A percentile compares a stretch with the other conserved stretches of the same genome.
Conservation (phyloP, 2,329 filamentous ascomycete genomes). For the Cercospora sp. region DNA sequence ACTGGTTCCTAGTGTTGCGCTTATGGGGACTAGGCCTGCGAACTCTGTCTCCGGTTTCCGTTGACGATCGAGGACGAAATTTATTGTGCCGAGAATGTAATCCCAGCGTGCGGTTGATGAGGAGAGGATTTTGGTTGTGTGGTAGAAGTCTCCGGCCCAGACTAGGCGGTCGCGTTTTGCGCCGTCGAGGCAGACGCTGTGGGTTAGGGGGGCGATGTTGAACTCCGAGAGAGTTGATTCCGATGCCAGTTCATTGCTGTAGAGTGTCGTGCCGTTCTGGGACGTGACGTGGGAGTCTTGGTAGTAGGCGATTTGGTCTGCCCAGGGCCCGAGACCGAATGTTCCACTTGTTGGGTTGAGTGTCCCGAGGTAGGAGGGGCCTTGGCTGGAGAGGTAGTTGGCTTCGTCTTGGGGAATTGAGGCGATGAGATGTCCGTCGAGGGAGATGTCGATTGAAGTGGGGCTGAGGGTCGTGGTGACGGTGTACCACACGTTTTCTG, state of each 20-base stretch:
- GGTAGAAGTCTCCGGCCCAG: constrained; percentile 48
- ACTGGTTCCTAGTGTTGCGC: constrained; percentile 19
- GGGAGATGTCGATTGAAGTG: constrained; percentile 34
- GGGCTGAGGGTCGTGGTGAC: constrained; percentile 40
- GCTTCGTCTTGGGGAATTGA: constrained; percentile 29
- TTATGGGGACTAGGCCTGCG: constrained; percentile 23
- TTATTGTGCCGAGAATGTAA: constrained; percentile 39
- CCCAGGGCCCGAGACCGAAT: constrained; percentile 46
- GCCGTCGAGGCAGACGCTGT: constrained; percentile 45
- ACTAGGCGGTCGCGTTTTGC: constrained; percentile 46
- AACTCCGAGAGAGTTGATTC: constrained; percentile 41
- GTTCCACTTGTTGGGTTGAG: constrained; percentile 30
- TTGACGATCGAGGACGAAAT: constrained; percentile 37
- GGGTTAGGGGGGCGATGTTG: constrained; percentile 38
- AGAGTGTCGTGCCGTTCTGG: constrained; percentile 37
- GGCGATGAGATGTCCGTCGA: constrained; percentile 30
- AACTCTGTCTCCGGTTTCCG: background rate
- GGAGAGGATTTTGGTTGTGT: constrained; percentile 43
- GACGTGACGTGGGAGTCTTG: constrained; percentile 40
- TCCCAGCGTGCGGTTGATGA: constrained; percentile 42
- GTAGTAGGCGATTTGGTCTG: constrained; percentile 43
- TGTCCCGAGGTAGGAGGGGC: background rate
- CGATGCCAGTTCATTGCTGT: constrained; percentile 37
- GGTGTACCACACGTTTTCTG: constrained; percentile 42
- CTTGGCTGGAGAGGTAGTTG: constrained; percentile 19